Evolutionary conservation across 768 basidiomycete species (phyloP).

Genomic region (Tulasnella calospora): DNA sequence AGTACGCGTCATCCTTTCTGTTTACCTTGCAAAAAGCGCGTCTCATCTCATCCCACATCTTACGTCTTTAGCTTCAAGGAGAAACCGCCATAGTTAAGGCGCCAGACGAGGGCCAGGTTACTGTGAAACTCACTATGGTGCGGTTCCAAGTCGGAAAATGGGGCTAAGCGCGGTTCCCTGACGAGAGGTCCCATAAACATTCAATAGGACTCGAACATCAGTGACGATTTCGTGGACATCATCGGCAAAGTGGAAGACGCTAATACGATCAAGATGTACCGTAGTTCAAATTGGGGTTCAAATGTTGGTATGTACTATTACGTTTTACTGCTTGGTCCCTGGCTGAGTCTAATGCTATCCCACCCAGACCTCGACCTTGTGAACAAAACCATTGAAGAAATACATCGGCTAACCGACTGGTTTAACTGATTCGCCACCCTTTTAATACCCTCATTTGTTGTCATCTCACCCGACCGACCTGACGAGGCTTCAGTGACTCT

Average conservation of each 20-base stretch:
- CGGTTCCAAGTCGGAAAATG: conserved; percentile 26
- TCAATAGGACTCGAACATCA: conserved; percentile 43
- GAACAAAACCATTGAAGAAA: conserved; percentile 19
- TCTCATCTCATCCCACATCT: conserved; percentile 22
- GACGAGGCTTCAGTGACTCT: too few relatives aligned
- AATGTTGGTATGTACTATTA: conserved; percentile 51
- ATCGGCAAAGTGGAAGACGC: conserved; percentile 57
- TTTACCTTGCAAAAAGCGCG: conserved; percentile 7
- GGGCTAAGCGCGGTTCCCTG: not conserved
- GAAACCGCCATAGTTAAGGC: conserved; percentile 56
- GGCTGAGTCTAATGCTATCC: not conserved
- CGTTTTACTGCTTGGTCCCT: not conserved
- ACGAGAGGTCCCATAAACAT: conserved; percentile 12
- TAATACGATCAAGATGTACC: conserved; percentile 53
- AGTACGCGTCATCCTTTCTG: conserved; percentile 36
- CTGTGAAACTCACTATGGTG: conserved; percentile 44
- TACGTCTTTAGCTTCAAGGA: conserved; percentile 37
- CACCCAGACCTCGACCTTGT: conserved; percentile 21
- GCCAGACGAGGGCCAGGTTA: conserved; percentile 61
- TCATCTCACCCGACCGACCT: not conserved
- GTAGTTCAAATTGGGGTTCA: conserved; percentile 51
- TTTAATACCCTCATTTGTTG: not conserved
- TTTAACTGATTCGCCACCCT: not conserved
- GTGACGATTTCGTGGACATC: conserved; percentile 59
- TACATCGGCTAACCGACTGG: conserved; percentile 22